Evolutionary conservation across 2,329 filamentous ascomycete genomes (phyloP).

Genomic region (Calonectria multiphialidica): DNA sequence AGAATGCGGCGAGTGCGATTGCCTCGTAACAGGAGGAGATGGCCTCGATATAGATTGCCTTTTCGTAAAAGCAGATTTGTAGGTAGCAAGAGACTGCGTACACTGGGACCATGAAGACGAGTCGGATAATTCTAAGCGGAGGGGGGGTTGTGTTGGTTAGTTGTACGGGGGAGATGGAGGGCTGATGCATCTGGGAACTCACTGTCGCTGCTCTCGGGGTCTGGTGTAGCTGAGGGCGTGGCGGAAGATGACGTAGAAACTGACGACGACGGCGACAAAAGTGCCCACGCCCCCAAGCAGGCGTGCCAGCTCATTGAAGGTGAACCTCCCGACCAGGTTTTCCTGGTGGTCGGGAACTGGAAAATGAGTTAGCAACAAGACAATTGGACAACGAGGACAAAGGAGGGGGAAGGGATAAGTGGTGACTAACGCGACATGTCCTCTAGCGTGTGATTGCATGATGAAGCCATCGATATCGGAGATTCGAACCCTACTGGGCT

Average conservation of each 20-base stretch:
- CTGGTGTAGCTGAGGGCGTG: conserved; percentile 73
- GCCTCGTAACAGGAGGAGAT: conserved; percentile 90
- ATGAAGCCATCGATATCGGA: conserved; percentile 2
- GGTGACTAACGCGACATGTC: conserved; percentile 16
- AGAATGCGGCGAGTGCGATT: conserved; percentile 89
- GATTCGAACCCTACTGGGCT: not conserved
- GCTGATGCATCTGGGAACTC: conserved; percentile 36
- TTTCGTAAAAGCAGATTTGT: conserved; percentile 79
- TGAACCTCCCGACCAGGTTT: conserved; percentile 58
- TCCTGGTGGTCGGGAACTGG: conserved; percentile 22
- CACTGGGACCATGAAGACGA: conserved; percentile 88
- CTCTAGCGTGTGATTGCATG: conserved; percentile 19
- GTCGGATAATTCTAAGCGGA: conserved; percentile 84
- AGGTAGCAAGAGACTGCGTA: conserved; percentile 82
- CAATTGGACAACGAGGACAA: not conserved
- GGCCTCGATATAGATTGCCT: conserved; percentile 85
- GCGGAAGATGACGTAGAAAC: conserved; percentile 68
- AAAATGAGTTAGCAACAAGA: not conserved
- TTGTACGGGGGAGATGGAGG: not conserved
- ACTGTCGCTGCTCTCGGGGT: conserved; percentile 71
- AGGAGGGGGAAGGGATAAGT: too few relatives aligned
- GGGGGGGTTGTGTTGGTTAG: not conserved
- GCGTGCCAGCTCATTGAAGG: conserved; percentile 67
- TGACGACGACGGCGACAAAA: conserved; percentile 63
- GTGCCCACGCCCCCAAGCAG: conserved; percentile 63